Percentiles rank a stretch among this genome's conserved stretches.
These are phyloP conservation scores for Abelmoschus esculentus DNA, from an alignment of 345 rosid genomes.

Conservation along the genomic window DNA sequence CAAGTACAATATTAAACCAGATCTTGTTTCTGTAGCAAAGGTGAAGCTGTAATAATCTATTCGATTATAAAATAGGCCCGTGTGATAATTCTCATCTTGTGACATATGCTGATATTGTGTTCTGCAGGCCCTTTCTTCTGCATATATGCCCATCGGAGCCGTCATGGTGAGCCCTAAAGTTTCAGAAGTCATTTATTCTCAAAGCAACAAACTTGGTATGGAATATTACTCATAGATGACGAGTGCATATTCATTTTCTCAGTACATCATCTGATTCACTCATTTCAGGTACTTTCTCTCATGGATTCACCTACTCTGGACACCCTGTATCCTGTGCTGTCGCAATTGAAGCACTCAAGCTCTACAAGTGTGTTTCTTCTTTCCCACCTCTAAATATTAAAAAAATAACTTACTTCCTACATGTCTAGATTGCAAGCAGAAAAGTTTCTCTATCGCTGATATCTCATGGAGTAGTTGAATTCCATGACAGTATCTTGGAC, in stretches of 20 bases:
- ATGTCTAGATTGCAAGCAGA: neutral
- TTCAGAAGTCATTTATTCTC: slow-evolving; percentile 79
- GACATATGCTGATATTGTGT: slow-evolving; percentile 3
- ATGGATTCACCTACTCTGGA: slow-evolving; percentile 97
- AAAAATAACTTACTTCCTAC: neutral
- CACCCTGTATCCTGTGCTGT: slow-evolving; percentile 96
- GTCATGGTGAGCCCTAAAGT: slow-evolving; percentile 76
- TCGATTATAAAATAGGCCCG: neutral
- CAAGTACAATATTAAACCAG: slow-evolving; percentile 44
- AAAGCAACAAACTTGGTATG: slow-evolving; percentile 92
- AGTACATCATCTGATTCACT: neutral
- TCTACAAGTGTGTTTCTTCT: slow-evolving; percentile 42
- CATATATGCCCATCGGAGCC: slow-evolving; percentile 91
- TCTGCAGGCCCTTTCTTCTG: slow-evolving; percentile 83
- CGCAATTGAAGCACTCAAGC: slow-evolving; percentile 60
- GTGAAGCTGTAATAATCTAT: slow-evolving; percentile 26
- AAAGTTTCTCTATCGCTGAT: neutral
- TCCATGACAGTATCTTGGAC: neutral
- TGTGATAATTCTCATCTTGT: neutral
- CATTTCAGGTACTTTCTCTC: slow-evolving; percentile 65
- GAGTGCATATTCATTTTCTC: neutral
- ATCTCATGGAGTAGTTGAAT: slow-evolving; percentile 1
- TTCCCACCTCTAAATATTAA: neutral
- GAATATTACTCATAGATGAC: neutral
- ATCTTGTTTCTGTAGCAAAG: slow-evolving; percentile 46